Evolutionary conservation across 768 basidiomycete species (phyloP).

Genomic region (Mycena venus): DNA sequence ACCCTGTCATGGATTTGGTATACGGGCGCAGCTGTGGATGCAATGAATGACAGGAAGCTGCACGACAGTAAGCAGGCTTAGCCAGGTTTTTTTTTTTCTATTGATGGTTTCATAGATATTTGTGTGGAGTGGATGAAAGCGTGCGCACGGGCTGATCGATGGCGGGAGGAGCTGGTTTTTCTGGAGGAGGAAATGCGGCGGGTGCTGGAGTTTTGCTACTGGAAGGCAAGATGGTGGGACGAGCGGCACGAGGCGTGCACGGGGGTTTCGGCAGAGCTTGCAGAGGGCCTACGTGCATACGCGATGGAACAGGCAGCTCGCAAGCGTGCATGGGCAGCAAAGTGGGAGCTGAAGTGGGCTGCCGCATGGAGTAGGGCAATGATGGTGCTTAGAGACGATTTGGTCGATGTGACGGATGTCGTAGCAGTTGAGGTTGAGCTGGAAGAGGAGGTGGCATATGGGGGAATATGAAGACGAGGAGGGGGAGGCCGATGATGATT

Average conservation of each 20-base stretch:
- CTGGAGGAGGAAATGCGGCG: slow-evolving; percentile 46
- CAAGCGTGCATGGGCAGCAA: background rate
- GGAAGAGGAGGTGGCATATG: slow-evolving; percentile 5
- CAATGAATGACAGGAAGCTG: background rate
- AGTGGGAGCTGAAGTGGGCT: background rate
- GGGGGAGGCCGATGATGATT: background rate
- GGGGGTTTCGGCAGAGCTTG: background rate
- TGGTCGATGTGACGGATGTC: background rate
- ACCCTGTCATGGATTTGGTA: slow-evolving; percentile 37
- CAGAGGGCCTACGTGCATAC: slow-evolving; percentile 8
- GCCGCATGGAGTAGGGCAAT: background rate
- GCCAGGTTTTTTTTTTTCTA: background rate
- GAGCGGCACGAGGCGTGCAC: background rate
- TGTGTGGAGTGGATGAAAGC: slow-evolving; percentile 45
- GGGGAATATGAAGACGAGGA: slow-evolving; percentile 1
- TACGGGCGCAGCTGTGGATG: background rate
- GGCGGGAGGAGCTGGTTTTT: slow-evolving; percentile 40
- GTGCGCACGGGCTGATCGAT: slow-evolving; percentile 35
- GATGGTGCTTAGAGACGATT: background rate
- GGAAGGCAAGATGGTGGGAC: slow-evolving; percentile 27
- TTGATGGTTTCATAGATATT: slow-evolving; percentile 2
- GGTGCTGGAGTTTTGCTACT: slow-evolving; percentile 26
- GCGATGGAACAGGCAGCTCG: background rate
- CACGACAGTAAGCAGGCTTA: slow-evolving; percentile 17
- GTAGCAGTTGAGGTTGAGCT: background rate